Base-by-base conservation (phyloP, 2,329 filamentous ascomycete species). In the Phialocephala subalpina region DNA sequence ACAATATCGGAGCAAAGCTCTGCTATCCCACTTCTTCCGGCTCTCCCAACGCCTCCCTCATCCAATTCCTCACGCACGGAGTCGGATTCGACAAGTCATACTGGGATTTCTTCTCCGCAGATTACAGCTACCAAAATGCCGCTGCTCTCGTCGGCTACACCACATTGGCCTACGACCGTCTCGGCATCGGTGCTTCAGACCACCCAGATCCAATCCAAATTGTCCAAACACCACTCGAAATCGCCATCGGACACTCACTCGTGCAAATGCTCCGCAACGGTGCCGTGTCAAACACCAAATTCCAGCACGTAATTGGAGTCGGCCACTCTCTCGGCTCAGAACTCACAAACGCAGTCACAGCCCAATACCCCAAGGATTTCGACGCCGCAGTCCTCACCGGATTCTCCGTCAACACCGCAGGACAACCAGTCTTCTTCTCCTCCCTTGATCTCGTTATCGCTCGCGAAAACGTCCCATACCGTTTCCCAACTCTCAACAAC, bases 151-250 rank as follows among this genome's bases (percentile, higher is more conserved):
- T 38, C 14, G 65, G 67, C 36, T 66, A 66, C 40, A 58, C 67
- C 36, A 69, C 63, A 0, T 64, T 70, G n/a, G 60, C 64, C 36
- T 69, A 67, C 55, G 67, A 70, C 45, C 67, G 67, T n/a, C 63
- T 69, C 27, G 69, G 65, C n/a, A 60, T 45, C 27, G 69, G 67
- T 8, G 11, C 18, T 2, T 66, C 63, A 20, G 35, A 53, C 1
- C 66, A 69, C 38, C 62, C 62, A 40, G 62, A 70, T n/a, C 57
- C 64, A 9, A 61, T 70, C 53, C 59, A 65, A 36, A 59, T 62
- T 22, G 67, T 70, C 2, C 68, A 70, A 64, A 40, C 60, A 11
- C 57, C 42, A 3, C 40, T 65, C 36, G 38, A 70, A 47, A 52
- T 68, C 35, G 36, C 20, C 11, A 52, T 68, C 25, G 38, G 53